Base-by-base conservation (phyloP, 306 rosid genomes). In the Lupinus albus region DNA sequence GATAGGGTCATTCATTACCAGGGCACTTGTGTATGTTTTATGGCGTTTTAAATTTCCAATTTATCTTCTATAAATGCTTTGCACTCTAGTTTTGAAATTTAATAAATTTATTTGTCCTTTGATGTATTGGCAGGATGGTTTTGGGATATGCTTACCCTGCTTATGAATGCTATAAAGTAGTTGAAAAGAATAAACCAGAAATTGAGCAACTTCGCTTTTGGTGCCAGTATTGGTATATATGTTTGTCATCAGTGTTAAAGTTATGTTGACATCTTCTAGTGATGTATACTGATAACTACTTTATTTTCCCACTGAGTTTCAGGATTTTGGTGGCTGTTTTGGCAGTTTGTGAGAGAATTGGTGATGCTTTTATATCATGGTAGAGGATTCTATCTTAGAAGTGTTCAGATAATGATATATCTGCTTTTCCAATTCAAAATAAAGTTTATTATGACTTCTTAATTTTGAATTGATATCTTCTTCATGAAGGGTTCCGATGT, bases 91-190 rank as follows among this genome's bases (percentile, higher is more conserved):
- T 12, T 77, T 44, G 36, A 45, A 74, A 14, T 20, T 51, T 52
- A 25, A 2, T 64, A 3, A 1, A 8, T 17, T 12, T 50, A 11
- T 74, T 56, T 67, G 35, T 17, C 2, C n/a, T 61, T 56, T 50
- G 16, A 25, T 73, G 64, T 70, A 48, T 68, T 79, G 78, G 67
- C 88, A 94, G 99, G 81, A 86, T 91, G 97, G 71, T 81, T 68
- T 84, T 94, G 80, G 99, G 99, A 35, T 94, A 90, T 90, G 97
- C 97, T 49, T 94, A 94, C 85, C 99, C 99, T 63, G 99, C 99
- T 12, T 94, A 94, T 38, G 99, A 90, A 86, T 94, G 99, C 76
- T 94, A 86, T 79, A 94, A 94, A 82, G 83, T 86, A 7, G 97
- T 90, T 14, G 97, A 94, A 77, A 85, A 67, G 82, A 94, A 91